Conservation (phyloP, 1,139 yeast genomes). For the Petasospora fabianii region DNA sequence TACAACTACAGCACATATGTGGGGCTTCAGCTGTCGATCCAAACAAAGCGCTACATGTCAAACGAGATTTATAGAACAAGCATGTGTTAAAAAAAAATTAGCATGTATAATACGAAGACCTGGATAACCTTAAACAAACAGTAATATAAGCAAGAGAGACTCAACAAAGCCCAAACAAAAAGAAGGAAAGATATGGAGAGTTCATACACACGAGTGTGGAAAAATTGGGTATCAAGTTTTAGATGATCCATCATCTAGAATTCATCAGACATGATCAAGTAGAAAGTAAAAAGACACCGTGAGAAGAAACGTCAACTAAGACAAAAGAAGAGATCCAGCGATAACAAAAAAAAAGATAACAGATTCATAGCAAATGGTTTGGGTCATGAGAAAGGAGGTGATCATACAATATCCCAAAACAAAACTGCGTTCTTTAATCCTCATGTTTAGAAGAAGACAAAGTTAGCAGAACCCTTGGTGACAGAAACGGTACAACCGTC, state of each 20-base stretch:
- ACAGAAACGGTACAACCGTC: slow-evolving; percentile 82
- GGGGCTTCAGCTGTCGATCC: too few relatives aligned
- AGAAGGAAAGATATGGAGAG: neutral
- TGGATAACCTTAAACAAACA: neutral
- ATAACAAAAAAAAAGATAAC: neutral
- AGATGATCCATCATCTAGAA: neutral
- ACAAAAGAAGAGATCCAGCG: neutral
- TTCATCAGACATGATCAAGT: neutral
- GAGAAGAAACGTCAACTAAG: neutral
- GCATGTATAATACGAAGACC: neutral
- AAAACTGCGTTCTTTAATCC: neutral
- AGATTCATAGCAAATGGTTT: neutral
- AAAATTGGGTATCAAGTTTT: neutral
- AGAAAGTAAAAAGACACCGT: neutral
- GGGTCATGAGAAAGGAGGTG: neutral
- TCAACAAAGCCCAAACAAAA: neutral
- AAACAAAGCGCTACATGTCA: too few relatives aligned
- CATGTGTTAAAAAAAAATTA: neutral
- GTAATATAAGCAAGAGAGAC: neutral
- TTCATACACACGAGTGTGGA: neutral
- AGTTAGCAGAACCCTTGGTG: slow-evolving; percentile 61
- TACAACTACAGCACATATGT: too few relatives aligned
- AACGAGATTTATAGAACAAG: too few relatives aligned
- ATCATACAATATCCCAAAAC: neutral
- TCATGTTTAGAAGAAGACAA: slow-evolving; percentile 49